phyloP scores from a whole-genome alignment of 73 alveolate species.

The Paramecium sexaurelia region DNA sequence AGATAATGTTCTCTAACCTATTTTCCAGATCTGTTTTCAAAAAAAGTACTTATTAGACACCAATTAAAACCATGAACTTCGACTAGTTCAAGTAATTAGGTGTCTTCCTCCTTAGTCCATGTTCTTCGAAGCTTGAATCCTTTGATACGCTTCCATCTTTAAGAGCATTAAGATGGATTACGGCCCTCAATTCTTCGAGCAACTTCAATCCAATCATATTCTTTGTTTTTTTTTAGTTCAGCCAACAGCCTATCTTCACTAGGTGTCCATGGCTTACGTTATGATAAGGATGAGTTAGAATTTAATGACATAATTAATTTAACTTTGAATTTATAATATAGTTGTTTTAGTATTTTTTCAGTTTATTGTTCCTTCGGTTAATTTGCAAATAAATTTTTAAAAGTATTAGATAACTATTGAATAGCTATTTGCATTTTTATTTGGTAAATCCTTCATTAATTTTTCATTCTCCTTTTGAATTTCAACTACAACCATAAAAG shows the following conservation, averaged over 20 bases:
- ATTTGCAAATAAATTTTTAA: neutral
- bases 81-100: neutral
- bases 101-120: conserved; percentile 63
- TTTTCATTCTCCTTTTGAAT: too few species aligned
- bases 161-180: conserved; percentile 60
- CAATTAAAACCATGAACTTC: conserved; percentile 40
- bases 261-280: conserved; percentile 61
- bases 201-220: conserved; percentile 57
- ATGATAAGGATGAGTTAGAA: neutral
- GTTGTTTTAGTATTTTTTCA: neutral
- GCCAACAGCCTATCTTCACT: conserved; percentile 51
- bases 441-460: too few species aligned
- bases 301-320: neutral
- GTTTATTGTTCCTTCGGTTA: neutral
- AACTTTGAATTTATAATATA: neutral
- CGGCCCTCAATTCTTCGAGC: conserved; percentile 63
- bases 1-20: conserved; percentile 62
- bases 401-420: neutral
- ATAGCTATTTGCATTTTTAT: too few species aligned
- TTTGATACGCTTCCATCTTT: conserved; percentile 69
- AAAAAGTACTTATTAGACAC: conserved; percentile 19
- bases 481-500: too few species aligned
- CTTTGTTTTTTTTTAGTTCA: neutral
- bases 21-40: conserved; percentile 53
- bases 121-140: conserved; percentile 58